phyloP scores from a whole-genome alignment of 176 grass and related monocot species.

The Pontederia paniculata region DNA sequence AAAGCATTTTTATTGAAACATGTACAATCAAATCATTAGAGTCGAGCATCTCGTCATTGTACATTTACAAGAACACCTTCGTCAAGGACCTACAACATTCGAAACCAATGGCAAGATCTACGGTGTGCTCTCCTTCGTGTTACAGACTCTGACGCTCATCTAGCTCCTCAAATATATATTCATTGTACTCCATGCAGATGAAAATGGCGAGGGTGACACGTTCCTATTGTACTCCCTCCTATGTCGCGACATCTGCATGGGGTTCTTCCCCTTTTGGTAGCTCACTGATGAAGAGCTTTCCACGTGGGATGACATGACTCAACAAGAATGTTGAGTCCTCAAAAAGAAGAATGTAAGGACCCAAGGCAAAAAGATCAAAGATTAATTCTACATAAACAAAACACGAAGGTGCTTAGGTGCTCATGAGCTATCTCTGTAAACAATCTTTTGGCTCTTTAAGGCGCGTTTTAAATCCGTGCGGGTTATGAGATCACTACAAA shows the following conservation, averaged over 20 bases:
- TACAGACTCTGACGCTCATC: constrained; percentile 92
- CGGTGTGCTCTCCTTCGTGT: constrained; percentile 93
- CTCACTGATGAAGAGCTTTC: constrained; percentile 38
- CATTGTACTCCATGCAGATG: constrained; percentile 85
- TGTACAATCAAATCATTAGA: too few species aligned
- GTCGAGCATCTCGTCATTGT: constrained; percentile 83
- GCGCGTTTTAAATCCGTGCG: too few species aligned
- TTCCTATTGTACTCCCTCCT: constrained; percentile 94
- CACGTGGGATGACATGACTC: too few species aligned
- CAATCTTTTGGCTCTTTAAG: too few species aligned
- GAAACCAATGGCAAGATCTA: constrained; percentile 96
- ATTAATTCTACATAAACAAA: too few species aligned
- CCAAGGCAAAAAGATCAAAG: too few species aligned
- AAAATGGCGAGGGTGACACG: constrained; percentile 92
- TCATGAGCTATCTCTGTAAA: too few species aligned
- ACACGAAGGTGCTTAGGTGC: too few species aligned
- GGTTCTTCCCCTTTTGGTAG: constrained; percentile 52
- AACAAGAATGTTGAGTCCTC: too few species aligned
- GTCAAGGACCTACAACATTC: constrained; percentile 94
- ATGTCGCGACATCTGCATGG: constrained; percentile 74
- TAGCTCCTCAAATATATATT: constrained; percentile 91
- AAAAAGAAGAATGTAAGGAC: too few species aligned
- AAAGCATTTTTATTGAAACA: too few species aligned
- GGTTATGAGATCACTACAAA: too few species aligned
- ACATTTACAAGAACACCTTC: constrained; percentile 96